These are phyloP conservation scores for Hypoxylon sp. DNA, from an alignment of 2,329 filamentous ascomycete species.

Conservation along the genomic window DNA sequence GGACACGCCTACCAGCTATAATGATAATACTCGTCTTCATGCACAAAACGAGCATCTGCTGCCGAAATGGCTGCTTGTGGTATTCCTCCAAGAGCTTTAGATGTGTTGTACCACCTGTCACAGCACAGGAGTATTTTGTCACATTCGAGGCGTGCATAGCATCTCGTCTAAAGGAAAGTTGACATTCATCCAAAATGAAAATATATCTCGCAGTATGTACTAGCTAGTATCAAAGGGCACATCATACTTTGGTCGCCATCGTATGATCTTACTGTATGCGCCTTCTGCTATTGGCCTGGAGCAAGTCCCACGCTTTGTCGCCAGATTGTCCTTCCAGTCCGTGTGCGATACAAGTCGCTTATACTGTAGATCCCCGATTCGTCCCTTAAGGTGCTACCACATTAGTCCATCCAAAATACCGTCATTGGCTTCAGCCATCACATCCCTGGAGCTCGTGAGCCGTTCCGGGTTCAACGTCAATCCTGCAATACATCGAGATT, in stretches of 20 bases:
- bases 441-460: constrained; percentile 21
- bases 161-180: not conserved
- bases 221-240: constrained; percentile 1
- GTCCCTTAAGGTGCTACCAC: constrained; percentile 27
- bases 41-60: constrained; percentile 36
- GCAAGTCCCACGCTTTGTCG: constrained; percentile 21
- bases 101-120: constrained; percentile 15
- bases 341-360: constrained; percentile 10
- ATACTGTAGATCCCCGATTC: constrained; percentile 36
- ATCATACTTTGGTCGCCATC: constrained; percentile 25
- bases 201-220: constrained; percentile 32
- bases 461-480: constrained; percentile 9
- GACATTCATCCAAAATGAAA: constrained; percentile 10
- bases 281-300: constrained; percentile 10
- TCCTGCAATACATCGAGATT: constrained; percentile 12
- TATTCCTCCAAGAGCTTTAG: constrained; percentile 4
- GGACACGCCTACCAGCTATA: constrained; percentile 1
- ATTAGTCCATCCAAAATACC: constrained; percentile 28
- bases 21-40: not conserved
- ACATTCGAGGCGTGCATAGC: constrained; percentile 4
- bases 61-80: constrained; percentile 33
- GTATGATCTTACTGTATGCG: constrained; percentile 32
- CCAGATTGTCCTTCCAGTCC: constrained; percentile 21
- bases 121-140: constrained; percentile 21
- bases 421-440: constrained; percentile 26